Evolutionary conservation across 768 basidiomycete genomes (phyloP).

Genomic region (Podaxis pistillaris): DNA sequence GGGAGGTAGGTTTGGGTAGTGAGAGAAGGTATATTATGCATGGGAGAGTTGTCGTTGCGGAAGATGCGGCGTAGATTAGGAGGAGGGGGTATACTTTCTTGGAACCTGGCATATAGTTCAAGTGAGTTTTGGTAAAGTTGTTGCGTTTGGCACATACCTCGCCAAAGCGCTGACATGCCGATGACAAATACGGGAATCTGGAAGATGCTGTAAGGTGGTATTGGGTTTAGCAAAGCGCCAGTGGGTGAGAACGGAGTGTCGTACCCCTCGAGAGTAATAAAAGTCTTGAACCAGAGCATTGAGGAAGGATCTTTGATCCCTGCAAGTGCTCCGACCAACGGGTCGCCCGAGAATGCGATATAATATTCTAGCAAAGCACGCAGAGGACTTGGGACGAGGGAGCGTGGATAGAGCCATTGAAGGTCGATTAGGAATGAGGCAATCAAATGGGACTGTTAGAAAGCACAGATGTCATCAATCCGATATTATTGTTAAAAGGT

Average conservation of each 20-base stretch:
- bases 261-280: constrained; percentile 61
- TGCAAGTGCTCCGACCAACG: constrained; percentile 54
- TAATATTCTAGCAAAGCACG: constrained; percentile 48
- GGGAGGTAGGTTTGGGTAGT: constrained; percentile 33
- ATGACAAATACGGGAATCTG: constrained; percentile 78
- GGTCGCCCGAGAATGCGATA: constrained; percentile 60
- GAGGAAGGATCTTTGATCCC: constrained; percentile 35
- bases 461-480: not conserved
- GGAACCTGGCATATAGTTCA: constrained; percentile 35
- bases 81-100: constrained; percentile 59
- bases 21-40: constrained; percentile 63
- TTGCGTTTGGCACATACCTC: constrained; percentile 33
- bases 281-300: constrained; percentile 64
- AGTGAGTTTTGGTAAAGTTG: too few relatives aligned
- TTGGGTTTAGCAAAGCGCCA: not conserved
- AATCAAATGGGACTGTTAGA: constrained; percentile 54
- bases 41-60: constrained; percentile 74
- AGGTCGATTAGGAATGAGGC: constrained; percentile 70
- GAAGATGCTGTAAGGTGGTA: constrained; percentile 42
- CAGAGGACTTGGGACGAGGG: constrained; percentile 47
- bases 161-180: constrained; percentile 60
- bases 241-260: constrained; percentile 19
- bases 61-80: constrained; percentile 73
- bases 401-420: constrained; percentile 60
- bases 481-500: not conserved